Percentiles rank a stretch among this genome's conserved stretches.
Evolutionary conservation across 139 green algal genomes (phyloP).

Genomic region (Yamagishiella unicocca): DNA sequence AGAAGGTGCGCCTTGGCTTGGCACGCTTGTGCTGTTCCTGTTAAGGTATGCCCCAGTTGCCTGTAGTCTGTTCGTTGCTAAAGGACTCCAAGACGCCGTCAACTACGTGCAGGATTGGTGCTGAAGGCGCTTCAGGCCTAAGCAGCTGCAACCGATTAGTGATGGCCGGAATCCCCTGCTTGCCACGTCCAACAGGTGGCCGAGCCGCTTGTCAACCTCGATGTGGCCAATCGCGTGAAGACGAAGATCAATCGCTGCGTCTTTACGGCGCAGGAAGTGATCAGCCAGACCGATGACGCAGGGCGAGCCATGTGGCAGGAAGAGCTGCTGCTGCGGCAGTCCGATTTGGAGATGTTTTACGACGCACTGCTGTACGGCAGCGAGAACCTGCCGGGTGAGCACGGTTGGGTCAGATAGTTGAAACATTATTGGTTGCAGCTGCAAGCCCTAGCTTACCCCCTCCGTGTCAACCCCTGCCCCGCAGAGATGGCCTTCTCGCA

Average conservation of each 20-base stretch:
- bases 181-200: conserved; percentile 28
- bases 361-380: conserved; percentile 52
- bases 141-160: too few relatives aligned
- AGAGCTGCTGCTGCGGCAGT: conserved; percentile 37
- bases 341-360: conserved; percentile 50
- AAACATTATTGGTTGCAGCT: too few relatives aligned
- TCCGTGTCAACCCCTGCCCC: background rate
- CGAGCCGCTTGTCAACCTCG: conserved; percentile 45
- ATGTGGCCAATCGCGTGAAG: conserved; percentile 52
- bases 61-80: too few relatives aligned
- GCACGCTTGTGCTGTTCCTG: too few relatives aligned
- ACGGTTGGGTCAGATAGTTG: background rate
- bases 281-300: conserved; percentile 32
- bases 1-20: conserved; percentile 34
- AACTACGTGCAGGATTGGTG: too few relatives aligned
- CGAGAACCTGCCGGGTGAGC: conserved; percentile 35
- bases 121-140: too few relatives aligned
- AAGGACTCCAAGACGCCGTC: too few relatives aligned
- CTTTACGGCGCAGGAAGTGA: conserved; percentile 42
- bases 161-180: too few relatives aligned
- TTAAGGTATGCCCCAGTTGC: too few relatives aligned
- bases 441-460: too few relatives aligned
- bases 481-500: conserved; percentile 49
- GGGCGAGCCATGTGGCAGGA: background rate
- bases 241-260: conserved; percentile 45